These are phyloP conservation scores for Fusarium robinianum DNA, from an alignment of 2,329 filamentous ascomycete genomes.

Conservation along the genomic window DNA sequence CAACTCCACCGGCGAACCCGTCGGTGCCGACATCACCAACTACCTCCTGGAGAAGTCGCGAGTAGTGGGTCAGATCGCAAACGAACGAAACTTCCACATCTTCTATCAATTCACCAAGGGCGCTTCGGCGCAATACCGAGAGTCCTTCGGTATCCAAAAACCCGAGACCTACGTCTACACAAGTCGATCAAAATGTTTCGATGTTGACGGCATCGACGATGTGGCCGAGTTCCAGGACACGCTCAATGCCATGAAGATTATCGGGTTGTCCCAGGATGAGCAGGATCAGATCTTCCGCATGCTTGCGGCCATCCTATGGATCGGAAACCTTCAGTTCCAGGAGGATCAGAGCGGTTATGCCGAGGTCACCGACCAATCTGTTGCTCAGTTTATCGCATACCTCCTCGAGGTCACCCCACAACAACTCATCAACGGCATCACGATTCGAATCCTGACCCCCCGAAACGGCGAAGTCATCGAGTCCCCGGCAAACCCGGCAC, in stretches of 20 bases:
- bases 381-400: conserved; percentile 94
- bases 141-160: conserved; percentile 87
- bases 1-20: conserved; percentile 86
- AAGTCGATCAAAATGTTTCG: conserved; percentile 89
- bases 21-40: conserved; percentile 97
- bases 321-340: conserved; percentile 88
- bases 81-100: conserved; percentile 98
- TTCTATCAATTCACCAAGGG: conserved; percentile 99
- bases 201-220: conserved; percentile 94
- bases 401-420: conserved; percentile 84
- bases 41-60: conserved; percentile 94
- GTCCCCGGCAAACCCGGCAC: conserved; percentile 81
- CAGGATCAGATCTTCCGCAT: conserved; percentile 98
- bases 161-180: conserved; percentile 94
- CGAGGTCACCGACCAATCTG: conserved; percentile 82
- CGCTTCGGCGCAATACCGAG: conserved; percentile 82
- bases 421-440: conserved; percentile 84
- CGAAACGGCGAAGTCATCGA: conserved; percentile 69
- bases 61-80: conserved; percentile 91
- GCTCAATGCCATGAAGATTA: conserved; percentile 90
- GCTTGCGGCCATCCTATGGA: conserved; percentile 88
- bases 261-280: conserved; percentile 84
- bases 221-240: conserved; percentile 87
- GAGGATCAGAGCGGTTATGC: conserved; percentile 92
- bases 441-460: conserved; percentile 79